Evolutionary conservation across 75 land plant genomes (phyloP), one percentile per base, ranked within the genome.

Genomic region (Isoetes taiwanensis): DNA sequence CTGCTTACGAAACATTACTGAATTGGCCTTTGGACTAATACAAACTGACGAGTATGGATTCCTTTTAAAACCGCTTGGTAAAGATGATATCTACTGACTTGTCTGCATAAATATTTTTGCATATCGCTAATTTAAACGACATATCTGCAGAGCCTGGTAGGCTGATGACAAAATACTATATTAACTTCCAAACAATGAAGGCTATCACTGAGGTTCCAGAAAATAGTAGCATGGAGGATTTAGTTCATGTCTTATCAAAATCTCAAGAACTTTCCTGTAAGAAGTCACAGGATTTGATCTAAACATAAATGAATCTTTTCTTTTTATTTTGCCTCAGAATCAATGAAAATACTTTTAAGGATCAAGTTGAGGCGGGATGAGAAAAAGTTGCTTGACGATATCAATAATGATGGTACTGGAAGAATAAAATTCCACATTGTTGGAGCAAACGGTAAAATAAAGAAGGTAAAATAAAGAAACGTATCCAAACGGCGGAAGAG

Each of bases 11-110:
- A 84, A 88, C 31, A 73, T 94, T 40, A 84, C 81, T 41, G 90
- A 94, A 63, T 71, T 94, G 50, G 65, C 96, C 60, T 66, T 67
- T 80, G 90, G 85, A 61, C 65, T 89, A 81, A 38, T 94, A 38
- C 72, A 78, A 71, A 77, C 80, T 20, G 96, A 94, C 74, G 99
- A 80, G 67, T 85, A 89, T 82, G 96, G 88, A 52, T 94, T 78
- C 64, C 73, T 78, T 32, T 52, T 94, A 63, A 94, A 78, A 35
- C 86, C 96, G 29, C 79, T 80, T 43, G 99, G 99, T 94, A 76
- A 34, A 16, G 9, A 28, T 39, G 20, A 34, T 34, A 2, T 17
- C 16, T 46, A 4, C 8, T 17, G 23, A n/a, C 8, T 16, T 46
- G 23, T 17, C 5, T 46, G 16, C 5, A 46, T 46, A 23, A 17